Percentiles rank a stretch among this genome's conserved stretches.
Evolutionary conservation across 345 rosid genomes (phyloP).

Genomic region (Mercurialis annua): DNA sequence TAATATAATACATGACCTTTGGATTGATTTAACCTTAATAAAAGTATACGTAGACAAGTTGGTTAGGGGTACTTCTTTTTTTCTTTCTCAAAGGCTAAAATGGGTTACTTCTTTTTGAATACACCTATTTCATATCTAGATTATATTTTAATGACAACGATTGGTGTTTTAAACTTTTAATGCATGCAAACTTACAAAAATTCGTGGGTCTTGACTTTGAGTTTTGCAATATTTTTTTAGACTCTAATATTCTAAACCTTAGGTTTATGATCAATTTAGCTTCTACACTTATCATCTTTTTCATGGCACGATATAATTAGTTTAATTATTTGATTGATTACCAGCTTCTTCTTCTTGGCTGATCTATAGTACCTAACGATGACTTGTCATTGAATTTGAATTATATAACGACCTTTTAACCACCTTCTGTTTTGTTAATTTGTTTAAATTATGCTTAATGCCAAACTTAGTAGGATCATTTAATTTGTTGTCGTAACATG

Average conservation of each 20-base stretch:
- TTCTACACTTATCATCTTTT: not conserved
- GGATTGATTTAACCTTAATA: too few species aligned
- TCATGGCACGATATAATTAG: not conserved
- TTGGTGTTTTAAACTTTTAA: not conserved
- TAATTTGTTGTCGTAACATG: too few species aligned
- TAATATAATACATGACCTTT: too few species aligned
- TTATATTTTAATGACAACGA: not conserved
- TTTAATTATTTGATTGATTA: slow-evolving; percentile 5
- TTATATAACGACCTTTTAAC: not conserved
- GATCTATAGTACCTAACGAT: not conserved
- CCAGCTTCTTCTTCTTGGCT: not conserved
- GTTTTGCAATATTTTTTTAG: not conserved
- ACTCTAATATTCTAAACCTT: not conserved
- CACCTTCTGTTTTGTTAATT: not conserved
- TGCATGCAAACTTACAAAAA: not conserved
- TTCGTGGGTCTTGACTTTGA: not conserved
- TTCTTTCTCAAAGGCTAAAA: too few species aligned
- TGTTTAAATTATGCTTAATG: not conserved
- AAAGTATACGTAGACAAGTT: too few species aligned
- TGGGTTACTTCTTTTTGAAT: too few species aligned
- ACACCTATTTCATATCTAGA: too few species aligned
- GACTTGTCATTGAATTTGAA: not conserved
- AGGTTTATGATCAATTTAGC: not conserved
- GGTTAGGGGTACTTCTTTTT: too few species aligned
- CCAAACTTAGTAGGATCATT: not conserved